Conservation (phyloP, 2,329 filamentous ascomycete genomes). For the Diplodia mutila region DNA sequence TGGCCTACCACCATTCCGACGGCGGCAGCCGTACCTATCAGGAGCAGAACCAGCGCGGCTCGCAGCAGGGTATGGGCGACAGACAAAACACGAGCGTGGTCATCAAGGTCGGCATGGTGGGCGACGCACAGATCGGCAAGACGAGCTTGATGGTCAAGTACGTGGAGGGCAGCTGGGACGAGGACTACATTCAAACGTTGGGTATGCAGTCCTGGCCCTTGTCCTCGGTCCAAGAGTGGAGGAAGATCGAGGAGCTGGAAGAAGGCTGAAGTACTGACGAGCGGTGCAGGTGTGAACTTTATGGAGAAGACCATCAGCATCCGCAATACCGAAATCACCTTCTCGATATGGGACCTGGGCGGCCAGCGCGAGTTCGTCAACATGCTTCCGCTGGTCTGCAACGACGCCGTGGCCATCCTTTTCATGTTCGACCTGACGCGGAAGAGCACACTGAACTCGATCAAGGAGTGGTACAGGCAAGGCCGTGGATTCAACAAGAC, state of each 20-base stretch:
- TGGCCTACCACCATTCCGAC: slow-evolving; percentile 56
- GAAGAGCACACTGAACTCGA: slow-evolving; percentile 97
- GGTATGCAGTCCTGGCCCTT: slow-evolving; percentile 53
- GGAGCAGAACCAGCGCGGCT: slow-evolving; percentile 51
- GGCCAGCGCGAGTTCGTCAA: slow-evolving; percentile 99
- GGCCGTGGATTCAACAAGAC: slow-evolving; percentile 99
- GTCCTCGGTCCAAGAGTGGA: slow-evolving; percentile 7
- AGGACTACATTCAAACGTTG: slow-evolving; percentile 98
- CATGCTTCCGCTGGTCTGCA: slow-evolving; percentile 99
- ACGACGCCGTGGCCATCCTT: slow-evolving; percentile 95
- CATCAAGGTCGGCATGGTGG: slow-evolving; percentile 99
- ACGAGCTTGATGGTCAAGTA: slow-evolving; percentile 99
- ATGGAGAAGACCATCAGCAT: slow-evolving; percentile 99
- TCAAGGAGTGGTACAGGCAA: slow-evolving; percentile 99
- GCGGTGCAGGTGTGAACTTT: slow-evolving; percentile 82
- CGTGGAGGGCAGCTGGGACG: slow-evolving; percentile 98
- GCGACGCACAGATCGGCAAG: slow-evolving; percentile 98
- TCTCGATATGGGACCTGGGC: slow-evolving; percentile 98
- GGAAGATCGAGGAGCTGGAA: not conserved
- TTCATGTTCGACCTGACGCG: slow-evolving; percentile 99
- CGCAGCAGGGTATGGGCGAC: slow-evolving; percentile 42
- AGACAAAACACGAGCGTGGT: slow-evolving; percentile 71
- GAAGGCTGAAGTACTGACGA: slow-evolving; percentile 29
- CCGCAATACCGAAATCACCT: slow-evolving; percentile 98
- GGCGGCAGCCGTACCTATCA: slow-evolving; percentile 47